phyloP scores from a whole-genome alignment of 306 rosid species.

The Canavalia gladiata region DNA sequence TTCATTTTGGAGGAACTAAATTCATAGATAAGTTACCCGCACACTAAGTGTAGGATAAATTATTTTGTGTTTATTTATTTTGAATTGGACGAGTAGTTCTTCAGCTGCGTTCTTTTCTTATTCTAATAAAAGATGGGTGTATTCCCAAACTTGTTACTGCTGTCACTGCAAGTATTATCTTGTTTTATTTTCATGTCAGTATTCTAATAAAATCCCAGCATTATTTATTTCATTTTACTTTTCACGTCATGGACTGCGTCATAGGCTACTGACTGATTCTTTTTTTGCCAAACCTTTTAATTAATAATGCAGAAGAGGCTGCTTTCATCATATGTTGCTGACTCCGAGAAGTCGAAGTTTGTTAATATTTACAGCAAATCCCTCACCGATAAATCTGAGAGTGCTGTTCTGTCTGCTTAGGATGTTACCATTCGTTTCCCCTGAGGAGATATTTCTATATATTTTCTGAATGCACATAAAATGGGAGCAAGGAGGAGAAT shows the following conservation, averaged over 20 bases:
- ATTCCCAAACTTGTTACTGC: background rate
- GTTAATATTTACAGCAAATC: slow-evolving; percentile 46
- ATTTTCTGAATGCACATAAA: slow-evolving; percentile 24
- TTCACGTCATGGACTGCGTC: background rate
- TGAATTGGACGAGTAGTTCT: background rate
- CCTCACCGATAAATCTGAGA: slow-evolving; percentile 56
- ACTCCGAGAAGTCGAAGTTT: slow-evolving; percentile 55
- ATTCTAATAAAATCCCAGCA: background rate
- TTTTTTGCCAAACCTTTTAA: slow-evolving; percentile 6
- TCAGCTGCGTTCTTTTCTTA: background rate
- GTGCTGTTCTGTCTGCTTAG: slow-evolving; percentile 68
- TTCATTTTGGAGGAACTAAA: too few species aligned
- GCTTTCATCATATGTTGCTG: slow-evolving; percentile 63
- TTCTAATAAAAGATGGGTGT: background rate
- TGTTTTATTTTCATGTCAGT: background rate
- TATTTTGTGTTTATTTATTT: background rate
- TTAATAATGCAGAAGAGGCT: slow-evolving; percentile 65
- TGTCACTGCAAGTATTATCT: slow-evolving; percentile 10
- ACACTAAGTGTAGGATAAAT: background rate
- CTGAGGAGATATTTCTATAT: slow-evolving; percentile 14
- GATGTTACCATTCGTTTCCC: slow-evolving; percentile 38
- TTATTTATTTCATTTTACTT: slow-evolving; percentile 22
- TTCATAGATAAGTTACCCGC: background rate
- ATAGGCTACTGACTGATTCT: background rate
- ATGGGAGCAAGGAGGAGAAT: slow-evolving; percentile 22